Conservation (phyloP, 2,329 filamentous ascomycete species). For the Alternaria ethzedia region DNA sequence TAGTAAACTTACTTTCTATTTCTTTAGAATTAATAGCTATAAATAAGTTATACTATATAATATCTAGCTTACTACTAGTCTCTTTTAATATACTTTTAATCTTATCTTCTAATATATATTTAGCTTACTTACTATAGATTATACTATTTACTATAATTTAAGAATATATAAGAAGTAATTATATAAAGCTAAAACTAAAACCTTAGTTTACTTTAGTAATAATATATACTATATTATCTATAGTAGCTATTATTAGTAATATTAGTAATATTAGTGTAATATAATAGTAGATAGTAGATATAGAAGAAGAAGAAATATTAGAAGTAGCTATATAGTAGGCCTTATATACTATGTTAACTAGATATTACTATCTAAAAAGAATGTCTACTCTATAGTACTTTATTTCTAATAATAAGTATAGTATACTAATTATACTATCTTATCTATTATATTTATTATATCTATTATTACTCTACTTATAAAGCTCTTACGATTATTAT, state of each 20-base stretch:
- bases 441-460: no score
- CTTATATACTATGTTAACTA: neutral
- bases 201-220: conserved; percentile 7
- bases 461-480: no score
- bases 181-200: conserved; percentile 6
- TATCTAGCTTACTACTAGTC: conserved; percentile 2
- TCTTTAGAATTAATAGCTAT: neutral
- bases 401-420: neutral
- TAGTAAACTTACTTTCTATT: neutral
- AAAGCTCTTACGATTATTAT: no score
- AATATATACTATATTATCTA: neutral
- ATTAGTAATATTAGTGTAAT: no score
- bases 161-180: neutral
- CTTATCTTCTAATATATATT: neutral
- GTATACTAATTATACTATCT: neutral
- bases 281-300: no score
- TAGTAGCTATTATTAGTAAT: neutral
- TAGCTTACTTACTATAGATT: neutral
- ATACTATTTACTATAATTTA: conserved; percentile 1
- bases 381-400: neutral
- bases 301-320: no score
- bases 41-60: conserved; percentile 8
- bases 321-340: neutral
- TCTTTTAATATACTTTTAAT: neutral
- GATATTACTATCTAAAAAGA: neutral